Conservation (phyloP, 2,329 filamentous ascomycete species). For the Neodidymelliopsis sp. region DNA sequence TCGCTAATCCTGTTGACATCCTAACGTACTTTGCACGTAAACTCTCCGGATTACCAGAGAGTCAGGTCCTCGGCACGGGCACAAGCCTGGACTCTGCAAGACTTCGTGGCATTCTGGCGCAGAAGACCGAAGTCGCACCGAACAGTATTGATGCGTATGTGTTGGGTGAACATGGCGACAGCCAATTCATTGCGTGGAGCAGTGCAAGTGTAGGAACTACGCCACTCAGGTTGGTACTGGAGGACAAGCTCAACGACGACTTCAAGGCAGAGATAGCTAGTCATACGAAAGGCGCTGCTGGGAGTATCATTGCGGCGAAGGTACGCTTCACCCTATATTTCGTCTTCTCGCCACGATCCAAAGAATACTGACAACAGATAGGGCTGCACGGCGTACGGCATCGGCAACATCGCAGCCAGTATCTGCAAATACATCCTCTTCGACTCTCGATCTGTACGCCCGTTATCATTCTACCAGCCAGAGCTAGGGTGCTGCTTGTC, state of each 20-base stretch:
- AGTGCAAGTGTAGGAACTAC: constrained; percentile 54
- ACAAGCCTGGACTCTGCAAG: constrained; percentile 63
- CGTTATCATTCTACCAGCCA: constrained; percentile 59
- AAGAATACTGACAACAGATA: neutral
- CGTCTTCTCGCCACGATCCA: neutral
- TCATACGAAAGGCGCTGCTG: constrained; percentile 57
- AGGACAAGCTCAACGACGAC: constrained; percentile 25
- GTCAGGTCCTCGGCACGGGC: constrained; percentile 62
- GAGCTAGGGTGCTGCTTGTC: constrained; percentile 59
- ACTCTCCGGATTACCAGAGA: constrained; percentile 56
- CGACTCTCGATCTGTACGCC: constrained; percentile 57
- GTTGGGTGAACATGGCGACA: constrained; percentile 59
- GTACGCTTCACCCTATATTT: neutral
- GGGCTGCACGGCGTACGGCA: constrained; percentile 60
- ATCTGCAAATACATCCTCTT: constrained; percentile 61
- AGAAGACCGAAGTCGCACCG: constrained; percentile 49
- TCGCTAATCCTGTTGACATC: constrained; percentile 64
- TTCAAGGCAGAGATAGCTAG: constrained; percentile 50
- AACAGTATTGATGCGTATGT: constrained; percentile 55
- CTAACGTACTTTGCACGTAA: constrained; percentile 60
- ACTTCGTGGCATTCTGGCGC: constrained; percentile 55
- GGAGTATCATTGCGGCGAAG: constrained; percentile 58
- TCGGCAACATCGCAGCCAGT: constrained; percentile 56
- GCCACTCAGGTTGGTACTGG: constrained; percentile 48
- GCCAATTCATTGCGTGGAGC: constrained; percentile 59